Conservation (phyloP, 305 asterid genomes). For the Fraxinus albicans region DNA sequence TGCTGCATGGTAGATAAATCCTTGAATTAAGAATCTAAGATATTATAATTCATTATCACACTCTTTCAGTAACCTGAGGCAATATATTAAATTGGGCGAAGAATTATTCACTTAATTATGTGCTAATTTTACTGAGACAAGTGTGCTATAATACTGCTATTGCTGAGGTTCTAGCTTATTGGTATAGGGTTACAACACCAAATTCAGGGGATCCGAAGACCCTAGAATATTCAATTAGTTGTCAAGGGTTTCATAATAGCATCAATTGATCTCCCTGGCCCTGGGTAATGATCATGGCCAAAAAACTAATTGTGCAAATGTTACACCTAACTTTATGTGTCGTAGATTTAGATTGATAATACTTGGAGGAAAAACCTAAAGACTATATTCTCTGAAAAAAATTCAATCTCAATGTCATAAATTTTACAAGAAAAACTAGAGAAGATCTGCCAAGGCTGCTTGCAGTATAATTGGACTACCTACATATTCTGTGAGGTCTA, state of each 20-base stretch:
- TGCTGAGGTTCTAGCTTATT: constrained; percentile 11
- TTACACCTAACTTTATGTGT: not conserved
- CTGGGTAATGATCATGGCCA: not conserved
- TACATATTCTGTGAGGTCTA: not conserved
- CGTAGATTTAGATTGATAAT: constrained; percentile 2
- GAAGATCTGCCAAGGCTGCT: not conserved
- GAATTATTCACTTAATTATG: not conserved
- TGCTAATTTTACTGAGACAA: not conserved
- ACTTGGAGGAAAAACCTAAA: not conserved
- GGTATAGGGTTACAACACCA: not conserved
- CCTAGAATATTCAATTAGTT: constrained; percentile 1
- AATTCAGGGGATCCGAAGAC: not conserved
- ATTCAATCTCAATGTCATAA: not conserved
- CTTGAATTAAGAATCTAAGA: not conserved
- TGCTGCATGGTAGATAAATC: not conserved
- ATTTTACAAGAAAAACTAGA: not conserved
- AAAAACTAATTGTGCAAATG: not conserved
- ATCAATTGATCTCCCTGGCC: not conserved
- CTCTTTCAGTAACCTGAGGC: not conserved
- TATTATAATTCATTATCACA: not conserved
- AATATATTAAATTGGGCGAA: constrained; percentile 3
- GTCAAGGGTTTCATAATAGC: not conserved
- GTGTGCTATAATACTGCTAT: not conserved
- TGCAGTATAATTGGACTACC: constrained; percentile 10
- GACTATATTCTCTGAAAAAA: constrained; percentile 5